A percentile compares a stretch with the other conserved stretches of the same genome.
These are phyloP conservation scores for Kwoniella sp. DNA, from an alignment of 768 basidiomycete species.

Conservation along the genomic window DNA sequence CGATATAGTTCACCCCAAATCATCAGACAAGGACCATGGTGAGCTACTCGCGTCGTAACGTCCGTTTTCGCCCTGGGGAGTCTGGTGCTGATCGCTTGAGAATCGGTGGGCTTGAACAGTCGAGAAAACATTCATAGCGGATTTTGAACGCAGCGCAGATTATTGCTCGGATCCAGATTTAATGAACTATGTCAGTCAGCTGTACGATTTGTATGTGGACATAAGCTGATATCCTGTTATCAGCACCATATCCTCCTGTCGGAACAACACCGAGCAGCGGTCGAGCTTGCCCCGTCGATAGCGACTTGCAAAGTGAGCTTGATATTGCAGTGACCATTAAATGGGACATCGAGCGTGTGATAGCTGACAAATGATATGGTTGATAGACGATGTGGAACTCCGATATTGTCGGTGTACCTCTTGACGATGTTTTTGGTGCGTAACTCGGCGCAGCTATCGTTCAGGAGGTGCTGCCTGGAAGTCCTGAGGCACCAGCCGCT, in stretches of 20 bases:
- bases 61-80: no score
- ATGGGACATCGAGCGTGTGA: background rate
- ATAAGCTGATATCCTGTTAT: background rate
- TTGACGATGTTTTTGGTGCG: slow-evolving; percentile 43
- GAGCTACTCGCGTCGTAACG: background rate
- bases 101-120: no score
- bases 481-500: no score
- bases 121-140: slow-evolving; percentile 40
- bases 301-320: slow-evolving; percentile 32
- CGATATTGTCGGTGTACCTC: slow-evolving; percentile 41
- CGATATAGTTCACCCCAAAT: slow-evolving; percentile 23
- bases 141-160: slow-evolving; percentile 37
- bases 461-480: no score
- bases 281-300: slow-evolving; percentile 29
- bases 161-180: slow-evolving; percentile 42
- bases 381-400: slow-evolving; percentile 32
- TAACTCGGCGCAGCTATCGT: background rate
- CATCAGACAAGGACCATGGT: slow-evolving; percentile 6
- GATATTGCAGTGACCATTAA: background rate
- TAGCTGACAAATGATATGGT: background rate
- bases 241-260: slow-evolving; percentile 40
- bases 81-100: no score
- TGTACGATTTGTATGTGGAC: background rate
- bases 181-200: slow-evolving; percentile 31
- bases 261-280: slow-evolving; percentile 28